Percentiles rank a stretch among this genome's conserved stretches.
phyloP scores from a whole-genome alignment of 2,329 filamentous ascomycete genomes.

The Chaetomium strumarium region DNA sequence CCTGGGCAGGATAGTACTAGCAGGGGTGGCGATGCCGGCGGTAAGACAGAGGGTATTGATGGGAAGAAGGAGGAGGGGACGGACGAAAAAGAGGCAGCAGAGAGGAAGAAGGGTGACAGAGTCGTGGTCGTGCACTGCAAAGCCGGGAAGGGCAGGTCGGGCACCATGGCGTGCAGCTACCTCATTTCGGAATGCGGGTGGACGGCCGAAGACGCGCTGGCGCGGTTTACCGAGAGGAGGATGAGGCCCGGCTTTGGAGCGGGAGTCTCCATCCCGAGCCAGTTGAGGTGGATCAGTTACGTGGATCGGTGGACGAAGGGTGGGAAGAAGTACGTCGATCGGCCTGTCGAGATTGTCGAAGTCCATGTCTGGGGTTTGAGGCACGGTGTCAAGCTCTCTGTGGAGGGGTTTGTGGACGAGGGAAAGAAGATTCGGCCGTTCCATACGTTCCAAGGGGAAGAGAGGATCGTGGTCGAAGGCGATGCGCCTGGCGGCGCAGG shows the following conservation, averaged over 20 bases:
- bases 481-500: conserved; percentile 45
- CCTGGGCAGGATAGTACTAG: too few relatives aligned
- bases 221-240: conserved; percentile 65
- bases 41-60: not conserved
- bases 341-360: conserved; percentile 78
- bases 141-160: conserved; percentile 89
- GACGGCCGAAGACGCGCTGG: conserved; percentile 47
- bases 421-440: conserved; percentile 79
- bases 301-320: conserved; percentile 77
- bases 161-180: conserved; percentile 82
- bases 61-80: not conserved
- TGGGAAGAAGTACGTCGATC: conserved; percentile 74
- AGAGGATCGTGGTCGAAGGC: conserved; percentile 63
- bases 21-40: not conserved
- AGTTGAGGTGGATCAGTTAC: conserved; percentile 81
- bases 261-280: conserved; percentile 89
- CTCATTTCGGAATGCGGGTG: conserved; percentile 77
- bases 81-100: not conserved
- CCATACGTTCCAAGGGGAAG: conserved; percentile 70
- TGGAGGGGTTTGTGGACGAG: conserved; percentile 83
- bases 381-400: conserved; percentile 78
- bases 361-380: conserved; percentile 85
- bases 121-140: conserved; percentile 96
- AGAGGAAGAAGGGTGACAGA: conserved; percentile 30
- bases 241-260: conserved; percentile 87